Evolutionary conservation across 768 basidiomycete genomes (phyloP).

Genomic region (Mycena leptocephala): DNA sequence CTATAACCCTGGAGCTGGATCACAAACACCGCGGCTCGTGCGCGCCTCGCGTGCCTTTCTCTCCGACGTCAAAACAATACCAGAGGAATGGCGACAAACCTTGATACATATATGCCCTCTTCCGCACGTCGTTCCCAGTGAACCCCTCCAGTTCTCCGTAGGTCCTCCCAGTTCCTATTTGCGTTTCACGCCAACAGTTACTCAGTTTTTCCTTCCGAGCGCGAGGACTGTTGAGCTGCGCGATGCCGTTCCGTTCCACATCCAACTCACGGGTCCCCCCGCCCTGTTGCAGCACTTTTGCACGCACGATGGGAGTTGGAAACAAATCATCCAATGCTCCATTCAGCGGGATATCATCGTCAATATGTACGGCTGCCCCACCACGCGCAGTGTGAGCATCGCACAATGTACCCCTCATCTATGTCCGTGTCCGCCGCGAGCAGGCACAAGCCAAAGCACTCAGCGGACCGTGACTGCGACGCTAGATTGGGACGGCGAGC

Average conservation of each 20-base stretch:
- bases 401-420: neutral
- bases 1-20: neutral
- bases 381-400: neutral
- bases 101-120: neutral
- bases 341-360: neutral
- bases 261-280: neutral
- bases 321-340: neutral
- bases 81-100: conserved; percentile 1
- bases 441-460: neutral
- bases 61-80: neutral
- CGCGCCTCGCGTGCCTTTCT: neutral
- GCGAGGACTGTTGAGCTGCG: neutral
- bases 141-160: neutral
- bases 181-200: neutral
- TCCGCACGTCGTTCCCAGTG: neutral
- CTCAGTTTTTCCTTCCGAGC: neutral
- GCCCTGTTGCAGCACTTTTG: neutral
- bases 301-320: neutral
- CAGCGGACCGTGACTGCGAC: neutral
- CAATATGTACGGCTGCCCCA: neutral
- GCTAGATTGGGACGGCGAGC: conserved; percentile 1
- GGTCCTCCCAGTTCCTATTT: neutral
- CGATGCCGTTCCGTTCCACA: neutral
- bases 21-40: neutral
- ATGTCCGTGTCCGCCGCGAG: neutral